Evolutionary conservation across 2,329 filamentous ascomycete genomes (phyloP).

Genomic region (Alternaria ethzedia): DNA sequence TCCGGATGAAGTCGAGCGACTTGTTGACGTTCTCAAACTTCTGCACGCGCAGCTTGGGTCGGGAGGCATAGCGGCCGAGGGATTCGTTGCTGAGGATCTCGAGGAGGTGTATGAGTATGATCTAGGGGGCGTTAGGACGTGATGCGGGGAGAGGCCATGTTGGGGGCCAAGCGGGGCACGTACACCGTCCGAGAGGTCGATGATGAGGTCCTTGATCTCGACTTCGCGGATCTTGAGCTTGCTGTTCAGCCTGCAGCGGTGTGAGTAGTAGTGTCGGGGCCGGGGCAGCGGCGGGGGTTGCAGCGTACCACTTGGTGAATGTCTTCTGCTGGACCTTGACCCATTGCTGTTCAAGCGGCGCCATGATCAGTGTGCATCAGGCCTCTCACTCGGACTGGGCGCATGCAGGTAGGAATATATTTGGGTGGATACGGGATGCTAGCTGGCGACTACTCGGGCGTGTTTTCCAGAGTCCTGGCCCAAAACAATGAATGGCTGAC

Average conservation of each 20-base stretch:
- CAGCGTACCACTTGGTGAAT: constrained; percentile 89
- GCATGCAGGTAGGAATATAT: constrained; percentile 33
- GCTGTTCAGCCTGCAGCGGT: constrained; percentile 79
- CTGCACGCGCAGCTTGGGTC: constrained; percentile 94
- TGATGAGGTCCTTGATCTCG: constrained; percentile 84
- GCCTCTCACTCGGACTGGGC: constrained; percentile 12
- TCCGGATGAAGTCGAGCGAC: constrained; percentile 90
- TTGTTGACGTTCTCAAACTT: constrained; percentile 98
- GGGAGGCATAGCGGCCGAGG: constrained; percentile 93
- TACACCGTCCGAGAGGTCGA: constrained; percentile 92
- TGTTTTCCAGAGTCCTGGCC: constrained; percentile 27
- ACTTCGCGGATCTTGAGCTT: constrained; percentile 82
- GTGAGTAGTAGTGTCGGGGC: constrained; percentile 28
- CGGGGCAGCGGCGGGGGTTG: constrained; percentile 14
- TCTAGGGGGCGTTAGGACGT: constrained; percentile 57
- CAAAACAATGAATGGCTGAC: constrained; percentile 39
- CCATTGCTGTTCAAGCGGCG: constrained; percentile 67
- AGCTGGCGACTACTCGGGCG: constrained; percentile 25
- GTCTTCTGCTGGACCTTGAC: constrained; percentile 94
- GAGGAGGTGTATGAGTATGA: constrained; percentile 93
- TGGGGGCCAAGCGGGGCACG: constrained; percentile 49
- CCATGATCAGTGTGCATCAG: constrained; percentile 47
- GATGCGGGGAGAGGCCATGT: constrained; percentile 11
- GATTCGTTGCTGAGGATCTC: constrained; percentile 95
- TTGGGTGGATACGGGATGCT: constrained; percentile 15